Conservation (phyloP, 257 asterid genomes). For the Cordia subcordata region DNA sequence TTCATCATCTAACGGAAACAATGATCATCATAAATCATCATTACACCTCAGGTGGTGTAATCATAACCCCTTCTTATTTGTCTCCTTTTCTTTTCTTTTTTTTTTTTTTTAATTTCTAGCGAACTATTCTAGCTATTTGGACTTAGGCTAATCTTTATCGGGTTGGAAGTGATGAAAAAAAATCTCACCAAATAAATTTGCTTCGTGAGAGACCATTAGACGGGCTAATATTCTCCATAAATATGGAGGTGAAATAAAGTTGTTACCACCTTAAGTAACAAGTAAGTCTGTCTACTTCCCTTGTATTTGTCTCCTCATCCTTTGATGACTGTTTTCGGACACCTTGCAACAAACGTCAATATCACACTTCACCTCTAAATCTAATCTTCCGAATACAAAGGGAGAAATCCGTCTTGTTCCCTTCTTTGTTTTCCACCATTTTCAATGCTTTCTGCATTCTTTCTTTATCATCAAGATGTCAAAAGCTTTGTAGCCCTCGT, state of each 20-base stretch:
- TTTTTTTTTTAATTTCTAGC: background rate
- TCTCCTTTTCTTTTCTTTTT: too few relatives aligned
- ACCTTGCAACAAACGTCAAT: constrained; percentile 4
- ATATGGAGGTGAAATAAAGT: too few relatives aligned
- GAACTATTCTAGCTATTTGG: too few relatives aligned
- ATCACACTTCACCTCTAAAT: constrained; percentile 9
- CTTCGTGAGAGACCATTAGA: too few relatives aligned
- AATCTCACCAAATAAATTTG: too few relatives aligned
- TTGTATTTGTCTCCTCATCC: background rate
- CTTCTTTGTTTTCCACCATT: background rate
- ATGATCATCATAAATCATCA: constrained; percentile 36
- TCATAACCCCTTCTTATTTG: too few relatives aligned
- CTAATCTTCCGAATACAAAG: background rate
- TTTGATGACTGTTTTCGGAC: background rate
- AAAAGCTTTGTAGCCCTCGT: background rate
- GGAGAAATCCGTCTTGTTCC: background rate
- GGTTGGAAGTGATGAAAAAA: too few relatives aligned
- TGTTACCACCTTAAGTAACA: too few relatives aligned
- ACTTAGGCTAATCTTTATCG: too few relatives aligned
- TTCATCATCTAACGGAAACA: constrained; percentile 29
- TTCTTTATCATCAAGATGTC: constrained; percentile 12
- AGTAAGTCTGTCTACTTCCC: too few relatives aligned
- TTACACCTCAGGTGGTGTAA: too few relatives aligned
- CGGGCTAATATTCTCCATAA: too few relatives aligned
- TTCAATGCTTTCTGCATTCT: constrained; percentile 10